phyloP scores from a whole-genome alignment of 2,329 filamentous ascomycete genomes.

The Cyphellophora attinorum region DNA sequence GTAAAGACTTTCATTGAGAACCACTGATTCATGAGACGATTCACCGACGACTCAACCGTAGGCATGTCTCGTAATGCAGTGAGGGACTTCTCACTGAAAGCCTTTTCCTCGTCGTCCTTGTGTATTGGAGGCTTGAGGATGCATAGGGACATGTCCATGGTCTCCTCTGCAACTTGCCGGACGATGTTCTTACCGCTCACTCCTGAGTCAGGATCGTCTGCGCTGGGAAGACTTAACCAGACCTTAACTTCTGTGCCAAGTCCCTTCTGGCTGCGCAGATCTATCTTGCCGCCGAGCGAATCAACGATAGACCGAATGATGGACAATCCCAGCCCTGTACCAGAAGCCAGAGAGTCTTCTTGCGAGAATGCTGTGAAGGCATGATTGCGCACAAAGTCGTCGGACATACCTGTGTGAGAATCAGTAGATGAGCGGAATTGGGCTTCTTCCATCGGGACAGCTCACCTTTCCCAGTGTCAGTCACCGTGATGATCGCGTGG shows the following conservation, averaged over 20 bases:
- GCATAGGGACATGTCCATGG: slow-evolving; percentile 8
- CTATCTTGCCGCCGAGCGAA: slow-evolving; percentile 49
- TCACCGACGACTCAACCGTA: slow-evolving; percentile 12
- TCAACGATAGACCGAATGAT: slow-evolving; percentile 54
- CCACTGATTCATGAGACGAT: slow-evolving; percentile 10
- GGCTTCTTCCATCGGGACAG: too few species aligned
- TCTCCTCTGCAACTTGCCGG: slow-evolving; percentile 7
- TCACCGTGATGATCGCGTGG: slow-evolving; percentile 37
- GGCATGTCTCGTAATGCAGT: slow-evolving; percentile 8
- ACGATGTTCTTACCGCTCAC: slow-evolving; percentile 4
- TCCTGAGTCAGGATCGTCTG: not conserved
- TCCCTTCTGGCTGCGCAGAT: slow-evolving; percentile 43
- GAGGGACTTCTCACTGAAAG: not conserved
- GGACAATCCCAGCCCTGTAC: slow-evolving; percentile 48
- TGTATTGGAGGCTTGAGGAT: slow-evolving; percentile 7
- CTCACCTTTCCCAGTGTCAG: slow-evolving; percentile 56
- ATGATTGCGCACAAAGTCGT: slow-evolving; percentile 50
- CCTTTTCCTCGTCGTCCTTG: not conserved
- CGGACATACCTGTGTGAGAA: slow-evolving; percentile 58
- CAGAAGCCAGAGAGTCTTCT: slow-evolving; percentile 47
- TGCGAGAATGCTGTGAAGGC: slow-evolving; percentile 52
- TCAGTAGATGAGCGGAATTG: too few species aligned
- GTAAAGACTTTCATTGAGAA: slow-evolving; percentile 12
- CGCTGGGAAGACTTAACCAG: slow-evolving; percentile 12
- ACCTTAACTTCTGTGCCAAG: slow-evolving; percentile 45